These are phyloP conservation scores for Malus sieversii DNA, from an alignment of 306 rosid genomes.

Conservation along the genomic window DNA sequence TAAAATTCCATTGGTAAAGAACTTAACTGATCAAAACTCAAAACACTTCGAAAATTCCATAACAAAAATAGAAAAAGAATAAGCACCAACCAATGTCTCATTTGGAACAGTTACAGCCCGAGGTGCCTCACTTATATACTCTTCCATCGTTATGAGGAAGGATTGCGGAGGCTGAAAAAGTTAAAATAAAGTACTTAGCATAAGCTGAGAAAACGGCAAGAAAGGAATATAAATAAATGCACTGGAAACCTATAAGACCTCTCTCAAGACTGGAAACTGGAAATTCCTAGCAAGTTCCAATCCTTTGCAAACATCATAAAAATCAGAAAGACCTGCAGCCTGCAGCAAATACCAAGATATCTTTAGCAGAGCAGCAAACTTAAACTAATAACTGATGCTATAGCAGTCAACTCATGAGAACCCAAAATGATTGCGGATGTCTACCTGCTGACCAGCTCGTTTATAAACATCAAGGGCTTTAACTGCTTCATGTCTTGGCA, in stretches of 20 bases:
- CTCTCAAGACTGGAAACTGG: constrained; percentile 95
- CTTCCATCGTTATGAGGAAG: constrained; percentile 92
- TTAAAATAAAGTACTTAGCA: constrained; percentile 12
- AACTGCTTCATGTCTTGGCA: constrained; percentile 96
- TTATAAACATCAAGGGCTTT: constrained; percentile 88
- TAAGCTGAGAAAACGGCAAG: neutral
- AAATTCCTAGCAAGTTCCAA: constrained; percentile 96
- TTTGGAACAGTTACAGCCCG: constrained; percentile 69
- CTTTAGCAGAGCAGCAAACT: neutral
- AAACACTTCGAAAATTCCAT: neutral
- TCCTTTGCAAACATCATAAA: constrained; percentile 89
- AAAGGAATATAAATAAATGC: neutral
- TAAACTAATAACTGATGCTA: neutral
- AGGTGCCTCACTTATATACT: constrained; percentile 91
- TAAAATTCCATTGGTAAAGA: neutral
- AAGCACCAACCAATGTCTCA: constrained; percentile 76
- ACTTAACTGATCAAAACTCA: neutral
- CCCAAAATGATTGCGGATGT: neutral
- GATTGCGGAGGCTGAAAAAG: constrained; percentile 88
- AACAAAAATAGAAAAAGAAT: neutral
- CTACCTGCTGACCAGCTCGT: constrained; percentile 97
- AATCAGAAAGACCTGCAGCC: constrained; percentile 82
- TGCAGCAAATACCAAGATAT: constrained; percentile 29
- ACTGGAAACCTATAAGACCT: constrained; percentile 35
- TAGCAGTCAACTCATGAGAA: neutral